Conservation (phyloP, 768 basidiomycete species). For the Boletus rubroflammeus region DNA sequence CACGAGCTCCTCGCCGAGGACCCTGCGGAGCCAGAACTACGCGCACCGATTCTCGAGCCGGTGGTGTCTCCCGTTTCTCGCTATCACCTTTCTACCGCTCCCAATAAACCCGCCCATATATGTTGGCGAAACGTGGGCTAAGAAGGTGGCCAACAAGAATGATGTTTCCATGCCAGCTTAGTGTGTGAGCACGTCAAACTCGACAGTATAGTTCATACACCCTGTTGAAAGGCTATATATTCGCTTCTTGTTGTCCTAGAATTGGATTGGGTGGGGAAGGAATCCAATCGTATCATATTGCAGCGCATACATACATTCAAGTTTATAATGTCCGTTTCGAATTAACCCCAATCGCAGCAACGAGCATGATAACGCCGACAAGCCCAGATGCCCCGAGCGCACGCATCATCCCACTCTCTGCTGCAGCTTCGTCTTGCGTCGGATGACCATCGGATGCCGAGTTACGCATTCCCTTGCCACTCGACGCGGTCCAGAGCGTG, state of each 20-base stretch:
- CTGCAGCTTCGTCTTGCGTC: slow-evolving; percentile 21
- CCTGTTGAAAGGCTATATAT: neutral
- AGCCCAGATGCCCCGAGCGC: slow-evolving; percentile 29
- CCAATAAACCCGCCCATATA: slow-evolving; percentile 1
- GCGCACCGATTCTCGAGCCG: neutral
- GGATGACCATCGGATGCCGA: slow-evolving; percentile 7
- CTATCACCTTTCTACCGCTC: neutral
- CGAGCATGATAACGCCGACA: slow-evolving; percentile 25
- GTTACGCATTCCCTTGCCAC: neutral
- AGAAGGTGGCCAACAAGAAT: slow-evolving; percentile 6
- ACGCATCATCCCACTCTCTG: slow-evolving; percentile 25
- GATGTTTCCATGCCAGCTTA: neutral
- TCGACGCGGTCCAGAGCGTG: slow-evolving; percentile 3
- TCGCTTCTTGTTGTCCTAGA: neutral
- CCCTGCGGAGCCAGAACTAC: neutral
- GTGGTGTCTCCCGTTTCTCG: neutral
- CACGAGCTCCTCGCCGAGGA: slow-evolving; percentile 1
- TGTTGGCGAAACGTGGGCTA: slow-evolving; percentile 20
- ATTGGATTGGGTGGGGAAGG: too few species aligned
- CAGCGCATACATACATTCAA: neutral
- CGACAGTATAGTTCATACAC: neutral
- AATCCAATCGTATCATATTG: neutral
- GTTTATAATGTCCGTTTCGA: slow-evolving; percentile 17
- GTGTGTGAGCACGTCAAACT: neutral
- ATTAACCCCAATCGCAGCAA: slow-evolving; percentile 16